Evolutionary conservation across 345 rosid species (phyloP), one percentile per base, ranked within the genome.

Genomic region (Garcia nutans): DNA sequence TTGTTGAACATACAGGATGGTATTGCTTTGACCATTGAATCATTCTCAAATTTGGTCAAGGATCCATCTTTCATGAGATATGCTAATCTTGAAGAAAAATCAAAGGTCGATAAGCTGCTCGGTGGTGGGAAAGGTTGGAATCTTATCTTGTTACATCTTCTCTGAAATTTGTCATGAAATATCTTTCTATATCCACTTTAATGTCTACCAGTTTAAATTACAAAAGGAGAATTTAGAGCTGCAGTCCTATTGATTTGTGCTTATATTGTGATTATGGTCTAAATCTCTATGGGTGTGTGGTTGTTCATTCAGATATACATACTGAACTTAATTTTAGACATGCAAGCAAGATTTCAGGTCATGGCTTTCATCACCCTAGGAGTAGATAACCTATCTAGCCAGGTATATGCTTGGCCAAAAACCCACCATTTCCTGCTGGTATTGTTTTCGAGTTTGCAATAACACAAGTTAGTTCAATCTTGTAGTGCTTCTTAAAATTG

Each of bases 91-190:
- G 55, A 77, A 54, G 87, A 70, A 70, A 85, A 71, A 58, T 93
- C 98, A 62, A 93, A 89, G 78, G 94, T 81, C 70, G 90, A 93
- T 63, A 90, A 84, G 89, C 79, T 95, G 80, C 87, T 93, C 17
- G 99, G 98, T 10, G 57, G 90, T 50, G 98, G 99, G 73, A 89
- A 87, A 93, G 98, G 99, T 92, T 77, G 70, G 87, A 76, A 28
- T 67, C 70, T 56, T 69, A 61, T 82, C 73, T 55, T 65, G 28
- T 78, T 81, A 60, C 26, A 22, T 70, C 41, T 17, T 44, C 56
- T n/a, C 71, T 44, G 0, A 70, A 54, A 3, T 52, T 20, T 61
- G 31, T n/a, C 56, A 2, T 65, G 66, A 44, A 24, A 9, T 65
- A 15, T 31, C 50, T n/a, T 24, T 16, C 23, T 28, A 31, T n/a